phyloP scores from a whole-genome alignment of 78 protist genomes.

The Monocercomonoides exilis region DNA sequence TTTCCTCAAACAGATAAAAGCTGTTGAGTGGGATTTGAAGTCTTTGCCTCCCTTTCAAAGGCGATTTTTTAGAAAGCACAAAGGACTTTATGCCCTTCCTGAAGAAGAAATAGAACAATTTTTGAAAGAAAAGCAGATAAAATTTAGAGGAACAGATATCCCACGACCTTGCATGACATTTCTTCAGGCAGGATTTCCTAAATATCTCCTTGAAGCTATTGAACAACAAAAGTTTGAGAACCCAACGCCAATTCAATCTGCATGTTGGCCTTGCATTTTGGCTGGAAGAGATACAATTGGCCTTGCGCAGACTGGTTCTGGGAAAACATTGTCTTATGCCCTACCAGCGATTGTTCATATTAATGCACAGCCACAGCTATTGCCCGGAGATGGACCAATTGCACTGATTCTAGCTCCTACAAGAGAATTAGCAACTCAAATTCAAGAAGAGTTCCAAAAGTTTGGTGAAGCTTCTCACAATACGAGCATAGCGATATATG shows the following conservation, averaged over 20 bases:
- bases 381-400: constrained; percentile 39
- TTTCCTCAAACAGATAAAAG: too few relatives aligned
- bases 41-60: constrained; percentile 29
- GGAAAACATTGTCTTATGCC: constrained; percentile 63
- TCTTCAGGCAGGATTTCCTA: constrained; percentile 22
- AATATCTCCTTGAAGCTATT: not conserved
- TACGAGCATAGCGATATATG: constrained; percentile 31
- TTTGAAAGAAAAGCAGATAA: not conserved
- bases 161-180: not conserved
- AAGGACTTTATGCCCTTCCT: not conserved
- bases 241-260: constrained; percentile 90
- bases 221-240: constrained; percentile 32
- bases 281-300: constrained; percentile 72
- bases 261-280: constrained; percentile 85
- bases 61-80: constrained; percentile 41
- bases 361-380: not conserved
- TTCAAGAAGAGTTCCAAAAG: constrained; percentile 43
- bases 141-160: not conserved
- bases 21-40: too few relatives aligned
- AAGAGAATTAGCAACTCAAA: constrained; percentile 92
- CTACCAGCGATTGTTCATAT: constrained; percentile 48
- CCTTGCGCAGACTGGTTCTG: constrained; percentile 92
- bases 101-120: not conserved
- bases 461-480: constrained; percentile 22
- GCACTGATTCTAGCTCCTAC: constrained; percentile 92